Percentiles rank a stretch among this genome's conserved stretches.
Conservation (phyloP, 371 early-diverging fungal species). For the Choanephora cucurbitarum region DNA sequence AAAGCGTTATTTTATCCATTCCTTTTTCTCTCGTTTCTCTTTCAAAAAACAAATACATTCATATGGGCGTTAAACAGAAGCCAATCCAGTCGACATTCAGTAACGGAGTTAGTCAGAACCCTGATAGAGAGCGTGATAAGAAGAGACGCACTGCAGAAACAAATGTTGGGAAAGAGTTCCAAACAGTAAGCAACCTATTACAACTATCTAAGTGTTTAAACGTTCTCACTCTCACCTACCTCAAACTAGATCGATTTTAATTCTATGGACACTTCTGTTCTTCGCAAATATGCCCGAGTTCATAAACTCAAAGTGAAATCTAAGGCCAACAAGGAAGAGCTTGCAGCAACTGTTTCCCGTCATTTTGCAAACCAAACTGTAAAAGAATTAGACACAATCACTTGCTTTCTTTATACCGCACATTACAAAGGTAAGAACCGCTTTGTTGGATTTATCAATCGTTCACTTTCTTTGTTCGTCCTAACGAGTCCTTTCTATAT, state of each 20-base stretch:
- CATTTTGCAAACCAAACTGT: conserved; percentile 54
- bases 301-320: conserved; percentile 41
- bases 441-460: neutral
- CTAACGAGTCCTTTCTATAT: conserved; percentile 5
- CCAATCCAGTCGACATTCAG: conserved; percentile 27
- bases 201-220: neutral
- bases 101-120: conserved; percentile 21
- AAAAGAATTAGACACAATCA: conserved; percentile 51
- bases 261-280: conserved; percentile 38
- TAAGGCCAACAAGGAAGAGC: conserved; percentile 43
- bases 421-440: conserved; percentile 43
- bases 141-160: conserved; percentile 36
- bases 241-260: conserved; percentile 48
- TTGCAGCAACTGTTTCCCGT: conserved; percentile 48
- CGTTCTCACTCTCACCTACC: too few relatives aligned
- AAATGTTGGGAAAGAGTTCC: conserved; percentile 54
- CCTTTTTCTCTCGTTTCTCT: conserved; percentile 1
- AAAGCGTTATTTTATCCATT: conserved; percentile 9
- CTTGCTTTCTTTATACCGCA: conserved; percentile 51
- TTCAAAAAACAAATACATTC: conserved; percentile 1
- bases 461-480: neutral
- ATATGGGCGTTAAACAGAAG: conserved; percentile 41
- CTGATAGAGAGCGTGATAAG: conserved; percentile 48
- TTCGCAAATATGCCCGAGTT: conserved; percentile 50
- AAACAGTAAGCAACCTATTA: conserved; percentile 32